Conservation (phyloP, 179 eudicot species). For the Drosera spatulata region DNA sequence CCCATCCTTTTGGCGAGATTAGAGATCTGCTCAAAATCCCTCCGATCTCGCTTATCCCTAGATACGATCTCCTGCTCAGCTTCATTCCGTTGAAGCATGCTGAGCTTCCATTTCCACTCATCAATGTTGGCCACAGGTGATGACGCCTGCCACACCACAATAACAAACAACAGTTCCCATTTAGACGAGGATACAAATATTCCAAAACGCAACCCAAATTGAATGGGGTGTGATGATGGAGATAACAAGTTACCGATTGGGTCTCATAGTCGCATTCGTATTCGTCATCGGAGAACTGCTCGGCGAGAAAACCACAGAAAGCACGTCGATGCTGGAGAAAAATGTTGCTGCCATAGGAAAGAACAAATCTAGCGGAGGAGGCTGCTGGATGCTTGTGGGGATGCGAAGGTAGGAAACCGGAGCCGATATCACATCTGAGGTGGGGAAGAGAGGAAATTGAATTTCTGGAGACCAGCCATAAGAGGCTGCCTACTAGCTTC, state of each 20-base stretch:
- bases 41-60: slow-evolving; percentile 79
- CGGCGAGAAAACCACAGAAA: slow-evolving; percentile 53
- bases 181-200: too few relatives aligned
- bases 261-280: slow-evolving; percentile 87
- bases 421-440: too few relatives aligned
- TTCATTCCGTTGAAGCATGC: slow-evolving; percentile 69
- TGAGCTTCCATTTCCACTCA: slow-evolving; percentile 99
- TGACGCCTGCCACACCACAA: slow-evolving; percentile 43
- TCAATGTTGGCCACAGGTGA: slow-evolving; percentile 95
- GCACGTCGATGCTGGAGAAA: slow-evolving; percentile 8
- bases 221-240: too few relatives aligned
- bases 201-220: not conserved
- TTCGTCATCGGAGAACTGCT: slow-evolving; percentile 97
- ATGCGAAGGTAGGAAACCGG: too few relatives aligned
- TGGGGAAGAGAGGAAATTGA: too few relatives aligned
- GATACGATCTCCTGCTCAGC: slow-evolving; percentile 80
- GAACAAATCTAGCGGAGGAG: too few relatives aligned
- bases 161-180: too few relatives aligned
- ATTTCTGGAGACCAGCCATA: too few relatives aligned
- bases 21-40: slow-evolving; percentile 90
- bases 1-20: slow-evolving; percentile 94
- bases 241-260: slow-evolving; percentile 28
- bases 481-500: too few relatives aligned
- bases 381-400: too few relatives aligned
- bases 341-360: not conserved